Evolutionary conservation across 1,284 basidiomycete genomes (phyloP).

Genomic region (Phylloboletellus chloephorus): DNA sequence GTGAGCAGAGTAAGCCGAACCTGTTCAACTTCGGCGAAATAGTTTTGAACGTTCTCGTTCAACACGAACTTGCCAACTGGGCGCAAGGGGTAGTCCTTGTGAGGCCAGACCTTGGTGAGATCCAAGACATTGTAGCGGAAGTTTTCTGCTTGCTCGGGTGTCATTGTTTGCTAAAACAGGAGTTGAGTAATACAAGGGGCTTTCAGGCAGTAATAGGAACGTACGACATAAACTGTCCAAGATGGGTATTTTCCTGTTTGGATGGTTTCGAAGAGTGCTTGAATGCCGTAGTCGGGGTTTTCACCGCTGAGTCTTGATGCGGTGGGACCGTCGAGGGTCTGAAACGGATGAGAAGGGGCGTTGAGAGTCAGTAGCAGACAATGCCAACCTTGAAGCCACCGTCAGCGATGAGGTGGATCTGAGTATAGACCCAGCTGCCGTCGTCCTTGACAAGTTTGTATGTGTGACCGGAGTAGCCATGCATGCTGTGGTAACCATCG

Average conservation of each 20-base stretch:
- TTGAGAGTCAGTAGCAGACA: background rate
- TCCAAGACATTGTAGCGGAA: slow-evolving; percentile 88
- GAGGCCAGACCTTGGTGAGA: slow-evolving; percentile 88
- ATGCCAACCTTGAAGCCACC: slow-evolving; percentile 65
- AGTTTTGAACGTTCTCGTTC: slow-evolving; percentile 82
- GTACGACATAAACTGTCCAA: slow-evolving; percentile 74
- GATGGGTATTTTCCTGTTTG: slow-evolving; percentile 70
- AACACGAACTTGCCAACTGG: slow-evolving; percentile 82
- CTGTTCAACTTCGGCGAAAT: slow-evolving; percentile 85
- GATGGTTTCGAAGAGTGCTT: slow-evolving; percentile 76
- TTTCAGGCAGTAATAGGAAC: too few species aligned
- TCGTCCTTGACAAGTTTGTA: slow-evolving; percentile 83
- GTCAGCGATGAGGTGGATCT: slow-evolving; percentile 75
- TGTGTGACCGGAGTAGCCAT: slow-evolving; percentile 93
- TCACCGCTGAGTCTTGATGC: slow-evolving; percentile 57
- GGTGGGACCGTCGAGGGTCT: slow-evolving; percentile 61
- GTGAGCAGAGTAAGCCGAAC: slow-evolving; percentile 32
- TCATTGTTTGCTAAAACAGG: slow-evolving; percentile 76
- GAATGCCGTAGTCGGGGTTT: slow-evolving; percentile 79
- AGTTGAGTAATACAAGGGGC: slow-evolving; percentile 15
- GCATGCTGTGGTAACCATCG: slow-evolving; percentile 74
- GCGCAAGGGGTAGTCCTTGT: slow-evolving; percentile 80
- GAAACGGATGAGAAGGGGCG: slow-evolving; percentile 6
- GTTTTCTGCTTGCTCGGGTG: slow-evolving; percentile 80
- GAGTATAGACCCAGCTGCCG: slow-evolving; percentile 78